Percentiles rank a stretch among this genome's conserved stretches.
Evolutionary conservation across 257 asterid species (phyloP).

Genomic region (Solanum bukasovii): DNA sequence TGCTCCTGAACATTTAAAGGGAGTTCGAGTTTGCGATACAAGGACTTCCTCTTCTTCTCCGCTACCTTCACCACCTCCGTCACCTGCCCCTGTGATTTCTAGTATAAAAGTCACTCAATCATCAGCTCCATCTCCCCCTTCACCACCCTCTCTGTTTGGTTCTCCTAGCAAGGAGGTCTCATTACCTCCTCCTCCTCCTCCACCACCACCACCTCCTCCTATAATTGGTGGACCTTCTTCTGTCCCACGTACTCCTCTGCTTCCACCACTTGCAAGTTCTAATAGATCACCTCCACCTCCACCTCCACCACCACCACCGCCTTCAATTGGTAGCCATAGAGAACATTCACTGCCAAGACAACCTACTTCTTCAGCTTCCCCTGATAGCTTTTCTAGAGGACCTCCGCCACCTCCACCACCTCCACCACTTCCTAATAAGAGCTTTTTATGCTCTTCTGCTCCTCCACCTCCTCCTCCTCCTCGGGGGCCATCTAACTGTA

Average conservation of each 20-base stretch:
- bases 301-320: conserved; percentile 2
- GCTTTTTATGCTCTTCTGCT: background rate
- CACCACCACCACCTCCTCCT: background rate
- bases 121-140: conserved; percentile 7
- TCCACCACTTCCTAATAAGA: conserved; percentile 6
- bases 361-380: conserved; percentile 16
- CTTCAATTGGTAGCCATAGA: conserved; percentile 9
- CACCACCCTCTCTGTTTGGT: background rate
- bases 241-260: background rate
- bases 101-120: conserved; percentile 10
- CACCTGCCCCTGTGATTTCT: conserved; percentile 14
- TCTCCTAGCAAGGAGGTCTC: conserved; percentile 2
- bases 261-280: background rate
- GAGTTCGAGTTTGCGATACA: conserved; percentile 12
- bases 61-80: conserved; percentile 10
- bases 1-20: conserved; percentile 18
- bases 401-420: conserved; percentile 18
- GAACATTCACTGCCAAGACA: conserved; percentile 9
- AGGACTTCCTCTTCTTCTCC: conserved; percentile 20
- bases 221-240: conserved; percentile 1
- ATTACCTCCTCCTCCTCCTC: conserved; percentile 8
- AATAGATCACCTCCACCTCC: conserved; percentile 4
- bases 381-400: conserved; percentile 9
- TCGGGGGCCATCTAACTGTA: background rate
- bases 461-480: conserved; percentile 13